phyloP scores from a whole-genome alignment of 2,329 filamentous ascomycete genomes.

The Botryosphaeria agaves region DNA sequence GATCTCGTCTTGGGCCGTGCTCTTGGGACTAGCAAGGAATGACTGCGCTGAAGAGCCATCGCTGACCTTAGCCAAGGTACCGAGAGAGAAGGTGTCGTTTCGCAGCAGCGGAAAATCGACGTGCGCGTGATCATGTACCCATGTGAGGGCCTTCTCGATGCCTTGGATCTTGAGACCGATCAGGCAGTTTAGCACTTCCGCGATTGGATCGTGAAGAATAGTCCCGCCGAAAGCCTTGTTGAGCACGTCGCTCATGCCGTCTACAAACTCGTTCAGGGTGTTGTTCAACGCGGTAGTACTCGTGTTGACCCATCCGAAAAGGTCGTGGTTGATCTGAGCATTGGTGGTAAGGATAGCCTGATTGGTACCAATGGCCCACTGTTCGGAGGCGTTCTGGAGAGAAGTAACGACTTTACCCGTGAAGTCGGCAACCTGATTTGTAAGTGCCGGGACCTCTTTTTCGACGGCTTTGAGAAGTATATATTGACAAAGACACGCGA shows the following conservation, averaged over 20 bases:
- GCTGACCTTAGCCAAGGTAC: conserved; percentile 42
- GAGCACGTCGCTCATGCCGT: conserved; percentile 57
- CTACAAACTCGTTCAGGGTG: conserved; percentile 68
- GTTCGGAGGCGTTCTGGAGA: conserved; percentile 53
- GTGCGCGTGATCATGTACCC: conserved; percentile 77
- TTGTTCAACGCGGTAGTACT: conserved; percentile 69
- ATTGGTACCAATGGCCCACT: conserved; percentile 67
- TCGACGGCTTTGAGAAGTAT: conserved; percentile 58
- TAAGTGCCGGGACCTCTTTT: conserved; percentile 58
- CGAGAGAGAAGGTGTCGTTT: conserved; percentile 68
- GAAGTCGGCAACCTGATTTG: conserved; percentile 59
- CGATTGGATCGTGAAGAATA: conserved; percentile 58
- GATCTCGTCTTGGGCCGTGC: conserved; percentile 63
- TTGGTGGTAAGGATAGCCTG: conserved; percentile 47
- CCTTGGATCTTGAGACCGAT: conserved; percentile 71
- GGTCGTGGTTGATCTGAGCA: conserved; percentile 60
- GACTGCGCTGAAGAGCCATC: conserved; percentile 37
- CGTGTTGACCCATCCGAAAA: conserved; percentile 76
- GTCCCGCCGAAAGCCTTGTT: conserved; percentile 69
- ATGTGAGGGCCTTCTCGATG: conserved; percentile 78
- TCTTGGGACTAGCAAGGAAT: conserved; percentile 64
- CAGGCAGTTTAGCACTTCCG: conserved; percentile 71
- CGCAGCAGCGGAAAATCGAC: conserved; percentile 63
- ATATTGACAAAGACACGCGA: conserved; percentile 69
- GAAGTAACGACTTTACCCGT: conserved; percentile 59